Conservation (phyloP, 352 stramenopile genomes). For the Phytophthora citricola region DNA sequence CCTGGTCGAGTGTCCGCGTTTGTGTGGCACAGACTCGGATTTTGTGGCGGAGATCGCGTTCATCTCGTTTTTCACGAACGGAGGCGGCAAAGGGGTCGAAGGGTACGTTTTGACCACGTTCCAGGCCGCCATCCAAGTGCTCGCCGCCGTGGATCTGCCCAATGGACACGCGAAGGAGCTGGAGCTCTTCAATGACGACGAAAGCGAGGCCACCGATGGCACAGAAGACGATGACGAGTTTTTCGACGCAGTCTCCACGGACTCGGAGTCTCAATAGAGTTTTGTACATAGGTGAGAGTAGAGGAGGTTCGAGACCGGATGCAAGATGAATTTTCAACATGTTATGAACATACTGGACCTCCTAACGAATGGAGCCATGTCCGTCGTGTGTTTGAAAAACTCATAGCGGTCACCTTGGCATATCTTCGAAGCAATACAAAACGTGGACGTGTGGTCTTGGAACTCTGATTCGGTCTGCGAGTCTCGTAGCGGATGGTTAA, state of each 20-base stretch:
- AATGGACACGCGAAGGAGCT: constrained; percentile 60
- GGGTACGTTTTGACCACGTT: constrained; percentile 83
- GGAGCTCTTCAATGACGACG: constrained; percentile 55
- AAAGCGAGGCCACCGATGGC: constrained; percentile 33
- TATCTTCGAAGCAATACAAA: constrained; percentile 22
- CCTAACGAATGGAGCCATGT: not conserved
- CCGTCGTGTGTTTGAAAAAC: not conserved
- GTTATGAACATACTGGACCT: constrained; percentile 1
- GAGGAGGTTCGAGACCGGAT: constrained; percentile 24
- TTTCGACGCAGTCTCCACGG: constrained; percentile 52
- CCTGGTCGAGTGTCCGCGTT: constrained; percentile 49
- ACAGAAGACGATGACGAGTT: constrained; percentile 56
- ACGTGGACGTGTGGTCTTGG: constrained; percentile 19
- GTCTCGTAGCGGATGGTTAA: constrained; percentile 25
- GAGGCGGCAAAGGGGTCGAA: constrained; percentile 77
- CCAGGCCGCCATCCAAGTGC: constrained; percentile 72
- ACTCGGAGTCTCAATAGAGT: constrained; percentile 19
- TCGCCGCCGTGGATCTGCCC: constrained; percentile 68
- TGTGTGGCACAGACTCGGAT: constrained; percentile 30
- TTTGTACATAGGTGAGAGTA: constrained; percentile 24
- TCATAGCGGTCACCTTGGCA: not conserved
- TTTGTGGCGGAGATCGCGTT: constrained; percentile 83
- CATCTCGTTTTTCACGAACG: constrained; percentile 80
- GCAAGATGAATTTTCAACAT: constrained; percentile 17
- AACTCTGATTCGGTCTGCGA: constrained; percentile 15